phyloP scores from a whole-genome alignment of 73 alveolate genomes.

The Paramecium sexaurelia region DNA sequence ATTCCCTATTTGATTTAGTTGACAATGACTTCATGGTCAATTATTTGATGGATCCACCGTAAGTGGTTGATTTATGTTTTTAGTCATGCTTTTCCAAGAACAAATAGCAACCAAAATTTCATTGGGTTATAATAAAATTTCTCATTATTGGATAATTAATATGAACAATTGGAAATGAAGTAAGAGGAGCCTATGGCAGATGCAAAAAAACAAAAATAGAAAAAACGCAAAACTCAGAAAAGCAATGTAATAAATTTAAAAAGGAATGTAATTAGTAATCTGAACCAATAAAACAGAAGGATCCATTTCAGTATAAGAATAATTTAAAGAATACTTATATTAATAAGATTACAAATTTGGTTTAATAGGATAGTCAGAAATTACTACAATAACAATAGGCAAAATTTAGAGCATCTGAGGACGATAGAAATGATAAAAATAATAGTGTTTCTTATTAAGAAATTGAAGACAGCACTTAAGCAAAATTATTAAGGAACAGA shows the following conservation, averaged over 20 bases:
- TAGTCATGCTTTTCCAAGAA: conserved; percentile 20
- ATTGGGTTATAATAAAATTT: not conserved
- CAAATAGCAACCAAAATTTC: conserved; percentile 21
- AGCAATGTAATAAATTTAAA: not conserved
- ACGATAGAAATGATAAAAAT: not conserved
- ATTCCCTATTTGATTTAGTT: conserved; percentile 28
- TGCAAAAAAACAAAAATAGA: not conserved
- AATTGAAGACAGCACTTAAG: conserved; percentile 54
- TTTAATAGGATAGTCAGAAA: conserved; percentile 40
- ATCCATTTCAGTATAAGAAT: conserved; percentile 41
- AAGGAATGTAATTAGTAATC: not conserved
- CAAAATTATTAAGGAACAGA: conserved; percentile 61
- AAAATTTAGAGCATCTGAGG: conserved; percentile 49
- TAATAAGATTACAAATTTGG: conserved; percentile 47
- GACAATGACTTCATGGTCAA: conserved; percentile 52
- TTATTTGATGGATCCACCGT: conserved; percentile 34
- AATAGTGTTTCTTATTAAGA: conserved; percentile 19
- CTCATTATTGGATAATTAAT: conserved; percentile 3
- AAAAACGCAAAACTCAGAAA: not conserved
- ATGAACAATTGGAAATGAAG: not conserved
- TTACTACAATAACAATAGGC: conserved; percentile 36
- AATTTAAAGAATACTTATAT: conserved; percentile 63
- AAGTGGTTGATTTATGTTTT: not conserved
- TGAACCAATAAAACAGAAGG: not conserved
- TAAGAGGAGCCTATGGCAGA: not conserved